phyloP scores from a whole-genome alignment of 1,139 yeast genomes.

The Pneumocystis canis region DNA sequence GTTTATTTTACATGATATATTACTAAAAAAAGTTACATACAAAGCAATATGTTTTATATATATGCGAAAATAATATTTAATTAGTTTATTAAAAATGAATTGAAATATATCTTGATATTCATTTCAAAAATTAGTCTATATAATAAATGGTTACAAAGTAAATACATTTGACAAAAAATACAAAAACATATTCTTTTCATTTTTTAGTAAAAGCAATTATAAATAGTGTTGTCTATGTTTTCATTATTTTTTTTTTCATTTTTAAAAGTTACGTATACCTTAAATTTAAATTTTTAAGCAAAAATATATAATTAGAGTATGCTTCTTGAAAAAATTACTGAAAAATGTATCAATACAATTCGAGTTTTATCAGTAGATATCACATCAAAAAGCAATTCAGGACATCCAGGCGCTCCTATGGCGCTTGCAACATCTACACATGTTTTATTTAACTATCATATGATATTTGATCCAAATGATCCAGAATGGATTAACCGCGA shows the following conservation, averaged over 20 bases:
- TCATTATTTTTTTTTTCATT: neutral
- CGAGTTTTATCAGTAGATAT: conserved; percentile 67
- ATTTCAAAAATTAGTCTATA: too few species aligned
- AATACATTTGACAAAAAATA: too few species aligned
- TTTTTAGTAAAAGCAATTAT: neutral
- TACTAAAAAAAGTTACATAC: too few species aligned
- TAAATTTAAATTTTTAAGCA: neutral
- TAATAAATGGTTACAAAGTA: too few species aligned
- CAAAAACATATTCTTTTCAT: neutral
- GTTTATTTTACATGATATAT: too few species aligned
- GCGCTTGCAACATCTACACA: conserved; percentile 89
- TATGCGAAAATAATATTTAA: too few species aligned
- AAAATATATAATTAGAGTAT: conserved; percentile 4
- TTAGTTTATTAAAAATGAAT: too few species aligned
- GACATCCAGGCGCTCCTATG: conserved; percentile 98
- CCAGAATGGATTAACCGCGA: conserved; percentile 91
- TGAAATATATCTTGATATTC: too few species aligned
- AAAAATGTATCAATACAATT: conserved; percentile 70
- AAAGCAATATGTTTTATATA: too few species aligned
- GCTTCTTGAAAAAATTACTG: conserved; percentile 42
- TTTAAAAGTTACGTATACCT: neutral
- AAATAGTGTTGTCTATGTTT: neutral
- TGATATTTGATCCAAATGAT: conserved; percentile 81
- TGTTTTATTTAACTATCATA: conserved; percentile 50
- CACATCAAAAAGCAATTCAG: conserved; percentile 81